Evolutionary conservation across 495 filamentous ascomycete species (phyloP), one percentile per base, ranked within the genome.

Genomic region (Penicillium robsamsonii): DNA sequence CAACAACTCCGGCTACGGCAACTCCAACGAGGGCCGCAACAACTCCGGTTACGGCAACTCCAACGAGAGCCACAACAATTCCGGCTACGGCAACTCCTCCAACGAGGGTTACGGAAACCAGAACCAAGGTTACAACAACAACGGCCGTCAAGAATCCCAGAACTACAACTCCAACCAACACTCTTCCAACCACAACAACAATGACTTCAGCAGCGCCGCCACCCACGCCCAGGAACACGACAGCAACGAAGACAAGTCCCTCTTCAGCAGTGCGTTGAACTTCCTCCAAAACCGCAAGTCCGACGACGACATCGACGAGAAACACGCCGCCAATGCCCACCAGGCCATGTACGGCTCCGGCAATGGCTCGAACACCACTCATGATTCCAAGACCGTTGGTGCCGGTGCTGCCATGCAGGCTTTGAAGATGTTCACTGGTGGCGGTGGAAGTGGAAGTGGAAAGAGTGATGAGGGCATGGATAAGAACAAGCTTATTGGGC

Each of bases 381-480:
- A 77, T 50, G 69, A 75, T 48, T 69, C 70, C 10, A 51, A 65
- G 12, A 72, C 73, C 2, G 59, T 88, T 17, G 86, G 86, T 17
- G 73, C 78, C 1, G 86, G 84, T 0, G 84, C 85, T 5, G 86
- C 86, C 0, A 78, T 88, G 78, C 82, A 88, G 72, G 86, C 86
- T 8, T 56, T 89, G 61, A 88, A 88, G 76, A 81, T 83, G 79
- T 88, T 87, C 52, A 77, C 73, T 2, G 66, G 69, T 8, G 75
- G 78, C 10, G 59, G 65, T 5, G 20, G 71, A 1, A 66, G 69
- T 27, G 25, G 25, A 4, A 74, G 77, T 5, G 62, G 66, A 1
- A 29, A 40, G 4, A 55, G 62, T 43, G 70, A 68, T 17, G 71
- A 65, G 0, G 71, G 71, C 15, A 65, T 70, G 57, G 75, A 75